Percentiles rank a stretch among this genome's conserved stretches.
phyloP scores from a whole-genome alignment of 768 basidiomycete species.

The Tubosaeta brunneosetosa region DNA sequence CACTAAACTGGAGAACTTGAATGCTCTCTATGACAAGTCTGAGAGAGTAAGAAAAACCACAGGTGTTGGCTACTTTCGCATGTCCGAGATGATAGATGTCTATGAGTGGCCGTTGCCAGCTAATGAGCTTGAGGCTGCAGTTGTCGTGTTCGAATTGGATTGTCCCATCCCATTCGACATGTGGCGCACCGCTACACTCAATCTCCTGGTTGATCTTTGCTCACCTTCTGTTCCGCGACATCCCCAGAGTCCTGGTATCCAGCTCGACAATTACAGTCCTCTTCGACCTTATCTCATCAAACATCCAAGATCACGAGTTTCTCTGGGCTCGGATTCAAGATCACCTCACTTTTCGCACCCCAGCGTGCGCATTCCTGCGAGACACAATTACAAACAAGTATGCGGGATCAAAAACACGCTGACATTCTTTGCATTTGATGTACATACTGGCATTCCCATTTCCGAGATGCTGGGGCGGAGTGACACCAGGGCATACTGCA shows the following conservation, averaged over 20 bases:
- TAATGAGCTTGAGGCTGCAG: not conserved
- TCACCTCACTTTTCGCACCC: slow-evolving; percentile 31
- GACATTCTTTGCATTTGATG: slow-evolving; percentile 28
- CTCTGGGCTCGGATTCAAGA: slow-evolving; percentile 33
- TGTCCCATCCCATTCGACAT: not conserved
- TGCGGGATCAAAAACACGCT: slow-evolving; percentile 31
- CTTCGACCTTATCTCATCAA: not conserved
- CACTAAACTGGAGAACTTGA: slow-evolving; percentile 25
- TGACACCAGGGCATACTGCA: slow-evolving; percentile 23
- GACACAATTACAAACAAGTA: no score
- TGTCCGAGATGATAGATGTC: no score
- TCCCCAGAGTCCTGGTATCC: not conserved
- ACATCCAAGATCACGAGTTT: slow-evolving; percentile 24
- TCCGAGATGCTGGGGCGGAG: slow-evolving; percentile 5
- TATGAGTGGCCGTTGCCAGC: slow-evolving; percentile 46
- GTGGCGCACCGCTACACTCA: slow-evolving; percentile 4
- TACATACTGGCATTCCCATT: slow-evolving; percentile 3
- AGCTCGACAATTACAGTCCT: not conserved
- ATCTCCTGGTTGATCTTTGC: slow-evolving; percentile 34
- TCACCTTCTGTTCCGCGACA: slow-evolving; percentile 1
- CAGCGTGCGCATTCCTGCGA: no score
- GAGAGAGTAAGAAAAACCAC: no score
- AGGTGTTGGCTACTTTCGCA: no score
- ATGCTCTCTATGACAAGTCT: slow-evolving; percentile 1
- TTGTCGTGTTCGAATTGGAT: not conserved